Evolutionary conservation across 2,329 filamentous ascomycete genomes (phyloP), one percentile per base, ranked within the genome.

Genomic region (Sordariomycetes sp.): DNA sequence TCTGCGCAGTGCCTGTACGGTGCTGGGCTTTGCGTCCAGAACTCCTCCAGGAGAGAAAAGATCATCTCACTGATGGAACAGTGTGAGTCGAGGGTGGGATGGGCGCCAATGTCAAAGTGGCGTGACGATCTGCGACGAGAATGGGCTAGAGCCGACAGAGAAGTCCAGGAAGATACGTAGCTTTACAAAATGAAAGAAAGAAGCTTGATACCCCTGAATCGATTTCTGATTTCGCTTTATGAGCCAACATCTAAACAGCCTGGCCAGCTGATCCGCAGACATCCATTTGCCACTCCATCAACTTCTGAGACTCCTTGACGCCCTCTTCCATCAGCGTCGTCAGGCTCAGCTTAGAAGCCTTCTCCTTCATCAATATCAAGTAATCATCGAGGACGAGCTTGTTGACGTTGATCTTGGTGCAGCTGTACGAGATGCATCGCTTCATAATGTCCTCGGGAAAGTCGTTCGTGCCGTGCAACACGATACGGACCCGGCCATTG

Each of bases 401-500:
- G 42, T 78, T 77, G 3, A 77, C 69, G 40, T 77, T 78, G 39
- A 75, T 55, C 49, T 75, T 75, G 17, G 63, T 57, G n/a, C 69
- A 59, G 1, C 72, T 71, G 11, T 58, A 57, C 16, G 50, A 48
- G 42, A 77, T 72, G 44, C 72, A 76, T 33, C 53, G 43, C 43
- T 56, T 49, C 59, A 73, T 66, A 4, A 72, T 49, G n/a, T 66
- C 57, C 5, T 61, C 50, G 2, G 59, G 53, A 39, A 75, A 75
- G 28, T 64, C 67, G 40, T 75, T 74, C 1, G 71, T 75, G 3
- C 72, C 72, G 40, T 78, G 72, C 20, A 77, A 53, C 2, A 70
- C 72, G 17, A 55, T 39, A 1, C 55, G 41, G 0, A 70, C 68
- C 15, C 63, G 57, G 2, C 57, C 57, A 2, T 53, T 51, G 55